Evolutionary conservation across 192 early-diverging fungal species (phyloP).

Genomic region (Podila minutissima): DNA sequence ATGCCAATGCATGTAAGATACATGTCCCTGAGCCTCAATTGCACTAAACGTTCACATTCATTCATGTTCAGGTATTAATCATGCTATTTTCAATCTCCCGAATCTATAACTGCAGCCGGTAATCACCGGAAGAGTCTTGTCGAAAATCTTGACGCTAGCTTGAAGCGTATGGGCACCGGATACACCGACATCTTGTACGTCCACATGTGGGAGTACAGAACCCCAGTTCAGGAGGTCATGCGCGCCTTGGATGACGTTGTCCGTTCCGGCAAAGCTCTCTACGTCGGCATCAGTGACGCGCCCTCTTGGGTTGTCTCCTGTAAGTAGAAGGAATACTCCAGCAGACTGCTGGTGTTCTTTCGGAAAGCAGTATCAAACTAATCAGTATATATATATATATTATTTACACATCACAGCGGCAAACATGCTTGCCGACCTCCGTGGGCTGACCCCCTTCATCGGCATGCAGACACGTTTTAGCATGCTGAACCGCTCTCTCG

Average conservation of each 20-base stretch:
- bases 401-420: neutral
- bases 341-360: no score
- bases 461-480: conserved; percentile 43
- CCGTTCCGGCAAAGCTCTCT: conserved; percentile 67
- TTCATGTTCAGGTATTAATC: neutral
- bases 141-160: conserved; percentile 60
- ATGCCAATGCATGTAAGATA: no score
- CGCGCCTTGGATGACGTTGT: conserved; percentile 74
- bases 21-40: no score
- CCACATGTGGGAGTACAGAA: conserved; percentile 58
- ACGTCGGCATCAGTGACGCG: conserved; percentile 58
- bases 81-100: neutral
- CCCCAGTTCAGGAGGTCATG: conserved; percentile 77
- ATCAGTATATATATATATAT: neutral
- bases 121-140: conserved; percentile 55
- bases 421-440: conserved; percentile 42
- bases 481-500: conserved; percentile 39
- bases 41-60: neutral
- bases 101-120: conserved; percentile 15
- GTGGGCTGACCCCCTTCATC: conserved; percentile 44
- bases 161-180: conserved; percentile 61
- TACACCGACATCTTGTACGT: conserved; percentile 59
- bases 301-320: conserved; percentile 66
- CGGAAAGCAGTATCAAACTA: no score
- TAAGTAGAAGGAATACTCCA: neutral